Evolutionary conservation across 169 alveolate genomes (phyloP).

Genomic region (Plasmodium relictum): DNA sequence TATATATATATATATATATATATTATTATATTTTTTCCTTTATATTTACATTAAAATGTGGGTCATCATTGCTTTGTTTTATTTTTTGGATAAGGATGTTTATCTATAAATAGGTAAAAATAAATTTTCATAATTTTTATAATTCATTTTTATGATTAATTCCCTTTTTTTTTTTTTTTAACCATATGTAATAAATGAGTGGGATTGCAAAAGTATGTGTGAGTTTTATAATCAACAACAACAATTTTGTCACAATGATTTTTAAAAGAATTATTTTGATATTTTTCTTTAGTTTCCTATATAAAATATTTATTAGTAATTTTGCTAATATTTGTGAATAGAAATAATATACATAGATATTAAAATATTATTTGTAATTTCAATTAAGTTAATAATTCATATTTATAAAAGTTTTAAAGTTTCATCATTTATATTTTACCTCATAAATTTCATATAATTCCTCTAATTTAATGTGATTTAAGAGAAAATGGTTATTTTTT

Average conservation of each 20-base stretch:
- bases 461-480: conserved; percentile 50
- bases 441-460: conserved; percentile 71
- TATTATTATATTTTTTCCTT: background rate
- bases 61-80: conserved; percentile 24
- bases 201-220: conserved; percentile 73
- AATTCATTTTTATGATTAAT: background rate
- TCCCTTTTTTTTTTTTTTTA: conserved; percentile 10
- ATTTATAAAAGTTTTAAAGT: background rate
- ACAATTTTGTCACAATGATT: conserved; percentile 68
- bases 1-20: background rate
- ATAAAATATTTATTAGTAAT: background rate
- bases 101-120: conserved; percentile 14
- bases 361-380: background rate
- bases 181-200: conserved; percentile 71
- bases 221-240: conserved; percentile 66
- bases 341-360: background rate
- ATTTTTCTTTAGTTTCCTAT: conserved; percentile 71
- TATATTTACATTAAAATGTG: conserved; percentile 53
- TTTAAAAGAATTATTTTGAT: conserved; percentile 70
- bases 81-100: conserved; percentile 49
- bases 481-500: conserved; percentile 35
- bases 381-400: background rate
- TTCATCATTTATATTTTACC: conserved; percentile 24
- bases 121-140: background rate
- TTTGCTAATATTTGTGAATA: too few relatives aligned